These are phyloP conservation scores for Adansonia madagascariensis DNA, from an alignment of 441 rosid genomes.

Conservation along the genomic window DNA sequence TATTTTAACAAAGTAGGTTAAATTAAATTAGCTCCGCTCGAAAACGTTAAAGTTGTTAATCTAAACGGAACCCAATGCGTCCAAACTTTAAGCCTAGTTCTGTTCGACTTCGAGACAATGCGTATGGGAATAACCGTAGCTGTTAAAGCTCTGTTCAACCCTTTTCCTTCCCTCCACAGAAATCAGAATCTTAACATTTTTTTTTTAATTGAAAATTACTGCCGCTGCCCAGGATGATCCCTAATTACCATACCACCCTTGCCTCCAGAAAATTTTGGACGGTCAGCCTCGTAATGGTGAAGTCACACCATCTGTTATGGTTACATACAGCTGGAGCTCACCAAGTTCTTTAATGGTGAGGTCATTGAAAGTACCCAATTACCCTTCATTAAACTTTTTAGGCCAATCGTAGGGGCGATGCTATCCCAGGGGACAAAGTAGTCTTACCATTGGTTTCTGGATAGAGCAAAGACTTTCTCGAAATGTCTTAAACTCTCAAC, in stretches of 20 bases:
- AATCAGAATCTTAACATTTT: neutral
- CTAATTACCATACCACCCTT: neutral
- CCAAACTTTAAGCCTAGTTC: slow-evolving; percentile 27
- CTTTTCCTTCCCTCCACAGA: slow-evolving; percentile 25
- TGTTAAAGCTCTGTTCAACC: slow-evolving; percentile 15
- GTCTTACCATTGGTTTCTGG: slow-evolving; percentile 25
- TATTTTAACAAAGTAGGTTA: slow-evolving; percentile 31
- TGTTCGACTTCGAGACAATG: slow-evolving; percentile 18
- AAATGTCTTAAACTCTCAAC: slow-evolving; percentile 18
- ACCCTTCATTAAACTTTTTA: slow-evolving; percentile 7
- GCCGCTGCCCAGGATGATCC: neutral
- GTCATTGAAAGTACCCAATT: slow-evolving; percentile 31
- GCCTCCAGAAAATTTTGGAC: slow-evolving; percentile 18
- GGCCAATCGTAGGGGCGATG: neutral
- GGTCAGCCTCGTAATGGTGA: slow-evolving; percentile 42
- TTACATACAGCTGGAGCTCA: slow-evolving; percentile 61
- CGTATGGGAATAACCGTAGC: slow-evolving; percentile 39
- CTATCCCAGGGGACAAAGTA: slow-evolving; percentile 22
- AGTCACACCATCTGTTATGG: slow-evolving; percentile 50
- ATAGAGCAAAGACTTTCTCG: slow-evolving; percentile 20
- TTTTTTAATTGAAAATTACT: neutral
- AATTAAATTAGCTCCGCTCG: slow-evolving; percentile 21
- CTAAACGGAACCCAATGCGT: slow-evolving; percentile 35
- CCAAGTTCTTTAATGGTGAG: slow-evolving; percentile 15
- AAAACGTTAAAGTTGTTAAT: slow-evolving; percentile 31